These are phyloP conservation scores for Talaromyces trachyspermus DNA, from an alignment of 495 filamentous ascomycete species.

Conservation along the genomic window DNA sequence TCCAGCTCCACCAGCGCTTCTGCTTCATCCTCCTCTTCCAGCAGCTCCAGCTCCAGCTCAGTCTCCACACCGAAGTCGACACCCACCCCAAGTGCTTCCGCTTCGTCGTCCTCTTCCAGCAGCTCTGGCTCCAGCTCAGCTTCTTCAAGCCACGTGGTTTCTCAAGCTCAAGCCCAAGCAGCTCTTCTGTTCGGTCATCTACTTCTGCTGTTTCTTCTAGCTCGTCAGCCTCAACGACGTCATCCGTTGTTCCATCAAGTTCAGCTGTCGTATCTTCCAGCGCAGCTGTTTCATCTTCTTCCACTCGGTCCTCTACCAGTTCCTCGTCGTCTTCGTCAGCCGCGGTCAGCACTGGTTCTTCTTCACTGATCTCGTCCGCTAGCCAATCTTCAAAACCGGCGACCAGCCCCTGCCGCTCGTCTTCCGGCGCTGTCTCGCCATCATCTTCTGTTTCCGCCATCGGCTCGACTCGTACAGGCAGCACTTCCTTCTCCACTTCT, in stretches of 20 bases:
- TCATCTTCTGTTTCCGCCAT: not conserved
- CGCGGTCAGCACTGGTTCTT: not conserved
- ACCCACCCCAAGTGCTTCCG: not conserved
- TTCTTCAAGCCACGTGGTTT: not conserved
- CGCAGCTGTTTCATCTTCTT: conserved; percentile 1
- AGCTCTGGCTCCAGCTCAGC: not conserved
- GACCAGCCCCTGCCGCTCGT: not conserved
- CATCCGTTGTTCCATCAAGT: conserved; percentile 1
- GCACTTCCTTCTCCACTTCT: not conserved
- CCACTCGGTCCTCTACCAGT: not conserved
- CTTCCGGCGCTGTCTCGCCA: not conserved
- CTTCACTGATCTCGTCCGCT: not conserved
- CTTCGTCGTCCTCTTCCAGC: not conserved
- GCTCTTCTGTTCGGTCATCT: too few species aligned
- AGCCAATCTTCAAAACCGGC: too few species aligned
- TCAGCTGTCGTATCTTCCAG: conserved; percentile 1
- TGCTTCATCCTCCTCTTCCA: conserved; percentile 7
- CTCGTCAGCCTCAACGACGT: not conserved
- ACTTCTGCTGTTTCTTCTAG: not conserved
- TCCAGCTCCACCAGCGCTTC: conserved; percentile 7
- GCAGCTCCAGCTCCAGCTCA: not conserved
- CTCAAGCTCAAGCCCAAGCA: too few species aligned
- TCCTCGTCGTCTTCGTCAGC: not conserved
- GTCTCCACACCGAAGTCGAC: conserved; percentile 3
- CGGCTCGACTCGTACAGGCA: not conserved